A percentile compares a stretch with the other conserved stretches of the same genome.
Conservation (phyloP, 1,139 yeast genomes). For the Geotrichum macrosporum region DNA sequence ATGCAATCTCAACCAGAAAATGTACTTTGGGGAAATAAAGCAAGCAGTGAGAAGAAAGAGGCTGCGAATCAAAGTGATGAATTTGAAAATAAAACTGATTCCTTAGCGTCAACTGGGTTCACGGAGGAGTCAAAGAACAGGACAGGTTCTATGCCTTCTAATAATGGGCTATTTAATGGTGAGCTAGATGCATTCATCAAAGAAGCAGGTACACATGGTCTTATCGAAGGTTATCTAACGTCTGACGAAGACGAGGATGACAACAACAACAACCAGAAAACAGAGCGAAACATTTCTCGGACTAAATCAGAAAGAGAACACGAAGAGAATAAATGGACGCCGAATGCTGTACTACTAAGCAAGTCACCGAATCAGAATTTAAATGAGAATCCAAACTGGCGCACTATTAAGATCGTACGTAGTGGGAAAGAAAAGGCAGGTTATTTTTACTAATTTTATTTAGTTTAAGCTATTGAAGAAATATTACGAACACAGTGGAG, state of each 20-base stretch:
- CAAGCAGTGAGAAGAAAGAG: neutral
- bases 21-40: no score
- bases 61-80: neutral
- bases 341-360: conserved; percentile 14
- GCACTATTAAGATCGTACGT: conserved; percentile 39
- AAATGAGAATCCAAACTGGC: conserved; percentile 36
- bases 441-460: conserved; percentile 1
- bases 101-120: no score
- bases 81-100: no score
- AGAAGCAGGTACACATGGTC: conserved; percentile 20
- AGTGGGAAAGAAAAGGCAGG: neutral
- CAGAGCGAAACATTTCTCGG: neutral
- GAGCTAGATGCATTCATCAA: conserved; percentile 26
- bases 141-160: no score
- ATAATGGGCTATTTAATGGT: conserved; percentile 18
- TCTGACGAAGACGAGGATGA: conserved; percentile 1
- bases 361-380: conserved; percentile 2
- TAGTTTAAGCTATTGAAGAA: conserved; percentile 36
- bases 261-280: neutral
- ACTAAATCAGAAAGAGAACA: neutral
- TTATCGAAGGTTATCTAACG: conserved; percentile 9
- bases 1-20: no score
- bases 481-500: conserved; percentile 42
- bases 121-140: no score
- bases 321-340: neutral